Evolutionary conservation across 257 asterid species (phyloP).

Genomic region (Solanum verrucosum): DNA sequence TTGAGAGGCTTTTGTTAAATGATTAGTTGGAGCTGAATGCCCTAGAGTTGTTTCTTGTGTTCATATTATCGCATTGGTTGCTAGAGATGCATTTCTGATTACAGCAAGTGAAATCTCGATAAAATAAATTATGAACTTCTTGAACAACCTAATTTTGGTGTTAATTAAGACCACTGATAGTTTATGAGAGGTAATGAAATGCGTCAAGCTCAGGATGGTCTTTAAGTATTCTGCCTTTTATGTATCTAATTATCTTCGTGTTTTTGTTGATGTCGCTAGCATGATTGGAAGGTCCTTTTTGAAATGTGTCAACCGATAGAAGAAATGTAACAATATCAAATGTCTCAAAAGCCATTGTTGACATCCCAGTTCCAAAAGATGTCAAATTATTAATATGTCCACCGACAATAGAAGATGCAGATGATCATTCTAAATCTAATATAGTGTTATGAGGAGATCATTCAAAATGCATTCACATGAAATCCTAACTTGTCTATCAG

Average conservation of each 20-base stretch:
- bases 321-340: background rate
- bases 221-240: background rate
- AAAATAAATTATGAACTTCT: background rate
- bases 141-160: background rate
- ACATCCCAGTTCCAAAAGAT: background rate
- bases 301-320: background rate
- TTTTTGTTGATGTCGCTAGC: background rate
- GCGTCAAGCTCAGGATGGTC: background rate
- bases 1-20: background rate
- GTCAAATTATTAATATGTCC: background rate
- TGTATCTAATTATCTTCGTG: background rate
- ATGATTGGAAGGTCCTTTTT: background rate
- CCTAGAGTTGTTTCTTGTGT: background rate
- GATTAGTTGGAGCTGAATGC: background rate
- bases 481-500: background rate
- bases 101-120: background rate
- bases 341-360: background rate
- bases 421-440: background rate
- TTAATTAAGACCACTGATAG: background rate
- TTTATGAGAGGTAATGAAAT: background rate
- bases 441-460: background rate
- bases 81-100: background rate
- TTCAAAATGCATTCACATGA: background rate
- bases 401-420: no score
- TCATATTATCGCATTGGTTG: background rate